Evolutionary conservation across 2,329 filamentous ascomycete species (phyloP).

Genomic region (Penicillium sp.): DNA sequence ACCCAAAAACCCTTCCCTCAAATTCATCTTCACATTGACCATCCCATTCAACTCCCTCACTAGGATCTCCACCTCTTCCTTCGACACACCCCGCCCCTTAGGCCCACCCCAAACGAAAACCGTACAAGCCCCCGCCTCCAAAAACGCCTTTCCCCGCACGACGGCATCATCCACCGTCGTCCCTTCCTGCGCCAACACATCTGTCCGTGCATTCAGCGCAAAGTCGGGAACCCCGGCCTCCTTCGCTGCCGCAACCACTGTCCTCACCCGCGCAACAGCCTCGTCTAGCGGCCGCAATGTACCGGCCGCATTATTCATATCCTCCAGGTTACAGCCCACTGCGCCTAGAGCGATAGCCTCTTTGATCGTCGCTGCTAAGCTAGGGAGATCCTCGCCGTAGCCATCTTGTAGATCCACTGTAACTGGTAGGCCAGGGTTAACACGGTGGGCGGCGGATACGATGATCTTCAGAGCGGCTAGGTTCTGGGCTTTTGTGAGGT

Average conservation of each 20-base stretch:
- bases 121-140: background rate
- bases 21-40: background rate
- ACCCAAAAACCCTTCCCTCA: background rate
- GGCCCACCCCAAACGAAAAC: background rate
- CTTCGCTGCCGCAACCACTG: background rate
- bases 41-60: background rate
- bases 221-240: background rate
- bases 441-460: background rate
- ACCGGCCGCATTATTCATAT: background rate
- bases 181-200: background rate
- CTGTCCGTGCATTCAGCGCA: background rate
- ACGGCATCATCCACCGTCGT: background rate
- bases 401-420: background rate
- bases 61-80: background rate
- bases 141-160: background rate
- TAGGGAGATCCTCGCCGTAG: background rate
- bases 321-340: background rate
- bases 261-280: background rate
- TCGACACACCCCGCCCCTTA: background rate
- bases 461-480: background rate
- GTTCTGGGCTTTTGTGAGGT: background rate
- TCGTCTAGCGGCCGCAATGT: background rate
- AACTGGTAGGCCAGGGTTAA: background rate
- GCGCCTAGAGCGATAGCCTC: background rate
- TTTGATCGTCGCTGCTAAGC: background rate